These are phyloP conservation scores for Pseudocercospora fijiensis DNA, from an alignment of 2,329 filamentous ascomycete species.

Conservation along the genomic window DNA sequence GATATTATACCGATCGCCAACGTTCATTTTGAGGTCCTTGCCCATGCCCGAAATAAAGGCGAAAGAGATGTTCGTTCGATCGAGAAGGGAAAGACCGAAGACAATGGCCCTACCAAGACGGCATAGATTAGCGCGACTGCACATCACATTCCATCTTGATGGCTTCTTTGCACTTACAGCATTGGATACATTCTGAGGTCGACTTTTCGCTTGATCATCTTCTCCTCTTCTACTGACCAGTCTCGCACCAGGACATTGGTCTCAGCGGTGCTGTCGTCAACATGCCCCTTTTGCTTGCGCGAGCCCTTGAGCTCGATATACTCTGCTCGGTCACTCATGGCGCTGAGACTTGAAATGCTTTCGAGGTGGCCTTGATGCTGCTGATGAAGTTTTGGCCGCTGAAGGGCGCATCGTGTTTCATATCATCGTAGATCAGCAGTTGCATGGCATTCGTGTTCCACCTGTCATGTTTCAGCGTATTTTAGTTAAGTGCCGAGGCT, in stretches of 20 bases:
- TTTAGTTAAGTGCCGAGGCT: neutral
- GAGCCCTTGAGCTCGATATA: constrained; percentile 5
- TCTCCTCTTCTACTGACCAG: constrained; percentile 35
- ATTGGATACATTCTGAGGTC: constrained; percentile 25
- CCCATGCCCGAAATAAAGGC: constrained; percentile 48
- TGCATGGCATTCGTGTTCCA: neutral
- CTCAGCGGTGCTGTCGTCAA: neutral
- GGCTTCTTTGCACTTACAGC: constrained; percentile 24
- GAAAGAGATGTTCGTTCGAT: constrained; percentile 69
- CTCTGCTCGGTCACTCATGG: neutral
- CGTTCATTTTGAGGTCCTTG: constrained; percentile 5
- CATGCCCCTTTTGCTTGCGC: neutral
- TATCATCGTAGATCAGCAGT: neutral
- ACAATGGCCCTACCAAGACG: constrained; percentile 20
- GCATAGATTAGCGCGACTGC: neutral
- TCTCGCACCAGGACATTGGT: constrained; percentile 11
- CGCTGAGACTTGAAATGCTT: neutral
- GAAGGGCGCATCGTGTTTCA: neutral
- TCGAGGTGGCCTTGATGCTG: neutral
- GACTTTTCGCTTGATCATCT: constrained; percentile 13
- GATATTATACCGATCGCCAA: constrained; percentile 9
- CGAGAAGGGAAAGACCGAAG: constrained; percentile 66
- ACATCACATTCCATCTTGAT: neutral
- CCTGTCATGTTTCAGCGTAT: neutral
- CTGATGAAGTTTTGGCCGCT: neutral